phyloP scores from a whole-genome alignment of 2,329 filamentous ascomycete genomes.

The Alternaria brassicicola region DNA sequence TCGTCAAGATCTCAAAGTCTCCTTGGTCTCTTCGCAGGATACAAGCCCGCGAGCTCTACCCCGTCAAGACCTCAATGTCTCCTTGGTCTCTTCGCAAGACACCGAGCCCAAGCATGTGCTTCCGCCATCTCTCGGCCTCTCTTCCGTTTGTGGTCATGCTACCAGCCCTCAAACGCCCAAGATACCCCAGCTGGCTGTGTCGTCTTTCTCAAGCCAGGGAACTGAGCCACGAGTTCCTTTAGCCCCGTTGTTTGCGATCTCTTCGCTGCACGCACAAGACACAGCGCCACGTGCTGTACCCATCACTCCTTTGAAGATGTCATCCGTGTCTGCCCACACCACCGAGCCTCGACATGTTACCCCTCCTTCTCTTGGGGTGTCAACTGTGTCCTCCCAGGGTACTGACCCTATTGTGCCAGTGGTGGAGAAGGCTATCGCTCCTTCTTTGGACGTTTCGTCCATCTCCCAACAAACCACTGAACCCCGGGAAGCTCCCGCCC shows the following conservation, averaged over 20 bases:
- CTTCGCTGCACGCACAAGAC: slow-evolving; percentile 29
- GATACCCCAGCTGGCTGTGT: slow-evolving; percentile 24
- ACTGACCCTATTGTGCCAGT: slow-evolving; percentile 40
- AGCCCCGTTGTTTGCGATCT: slow-evolving; percentile 22
- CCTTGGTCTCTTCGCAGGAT: slow-evolving; percentile 29
- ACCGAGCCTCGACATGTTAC: slow-evolving; percentile 31
- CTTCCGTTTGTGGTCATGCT: slow-evolving; percentile 34
- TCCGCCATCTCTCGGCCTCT: slow-evolving; percentile 29
- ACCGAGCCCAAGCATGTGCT: slow-evolving; percentile 28
- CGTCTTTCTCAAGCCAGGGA: slow-evolving; percentile 25
- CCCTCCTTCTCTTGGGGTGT: slow-evolving; percentile 25
- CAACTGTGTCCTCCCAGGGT: slow-evolving; percentile 23
- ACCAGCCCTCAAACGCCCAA: slow-evolving; percentile 30
- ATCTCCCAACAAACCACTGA: slow-evolving; percentile 39
- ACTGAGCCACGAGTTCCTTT: slow-evolving; percentile 29
- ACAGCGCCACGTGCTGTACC: slow-evolving; percentile 27
- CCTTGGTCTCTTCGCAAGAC: slow-evolving; percentile 29
- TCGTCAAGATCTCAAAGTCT: slow-evolving; percentile 27
- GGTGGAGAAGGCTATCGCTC: slow-evolving; percentile 34
- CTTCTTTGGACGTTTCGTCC: slow-evolving; percentile 36
- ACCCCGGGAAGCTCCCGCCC: slow-evolving; percentile 26
- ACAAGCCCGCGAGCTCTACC: slow-evolving; percentile 29
- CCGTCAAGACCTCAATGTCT: slow-evolving; percentile 27
- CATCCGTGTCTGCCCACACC: slow-evolving; percentile 30
- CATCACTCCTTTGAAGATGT: slow-evolving; percentile 25